Conservation (phyloP, 441 rosid species). For the Metrosideros polymorpha region DNA sequence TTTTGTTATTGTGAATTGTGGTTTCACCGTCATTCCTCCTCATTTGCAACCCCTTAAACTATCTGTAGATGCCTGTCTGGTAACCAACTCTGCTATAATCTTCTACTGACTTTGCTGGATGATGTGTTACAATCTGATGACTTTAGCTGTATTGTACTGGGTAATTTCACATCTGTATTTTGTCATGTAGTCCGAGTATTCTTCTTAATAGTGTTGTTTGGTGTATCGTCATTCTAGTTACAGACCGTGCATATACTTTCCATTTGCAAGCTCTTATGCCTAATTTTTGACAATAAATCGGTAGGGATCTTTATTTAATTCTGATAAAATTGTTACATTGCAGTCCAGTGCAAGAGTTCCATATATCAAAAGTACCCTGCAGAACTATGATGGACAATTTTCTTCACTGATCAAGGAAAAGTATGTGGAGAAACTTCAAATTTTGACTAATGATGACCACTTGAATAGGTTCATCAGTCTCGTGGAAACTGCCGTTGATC, state of each 20-base stretch:
- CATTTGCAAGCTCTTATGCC: not conserved
- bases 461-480: slow-evolving; percentile 68
- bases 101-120: not conserved
- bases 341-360: slow-evolving; percentile 93
- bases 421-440: slow-evolving; percentile 49
- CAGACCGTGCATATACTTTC: not conserved
- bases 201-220: not conserved
- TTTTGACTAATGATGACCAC: slow-evolving; percentile 65
- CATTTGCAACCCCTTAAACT: not conserved
- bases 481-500: slow-evolving; percentile 86
- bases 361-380: slow-evolving; percentile 63
- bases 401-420: slow-evolving; percentile 55
- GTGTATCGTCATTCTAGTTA: not conserved
- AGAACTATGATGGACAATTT: slow-evolving; percentile 59
- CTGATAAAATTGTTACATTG: slow-evolving; percentile 12
- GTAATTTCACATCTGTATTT: not conserved
- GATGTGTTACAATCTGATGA: not conserved
- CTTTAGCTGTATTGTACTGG: not conserved
- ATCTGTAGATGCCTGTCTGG: not conserved
- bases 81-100: not conserved
- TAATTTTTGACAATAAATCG: not conserved
- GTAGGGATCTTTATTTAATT: not conserved
- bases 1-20: not conserved
- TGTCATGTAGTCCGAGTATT: not conserved
- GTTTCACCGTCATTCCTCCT: not conserved